phyloP scores from a whole-genome alignment of 306 rosid species.

The Senna siamea region DNA sequence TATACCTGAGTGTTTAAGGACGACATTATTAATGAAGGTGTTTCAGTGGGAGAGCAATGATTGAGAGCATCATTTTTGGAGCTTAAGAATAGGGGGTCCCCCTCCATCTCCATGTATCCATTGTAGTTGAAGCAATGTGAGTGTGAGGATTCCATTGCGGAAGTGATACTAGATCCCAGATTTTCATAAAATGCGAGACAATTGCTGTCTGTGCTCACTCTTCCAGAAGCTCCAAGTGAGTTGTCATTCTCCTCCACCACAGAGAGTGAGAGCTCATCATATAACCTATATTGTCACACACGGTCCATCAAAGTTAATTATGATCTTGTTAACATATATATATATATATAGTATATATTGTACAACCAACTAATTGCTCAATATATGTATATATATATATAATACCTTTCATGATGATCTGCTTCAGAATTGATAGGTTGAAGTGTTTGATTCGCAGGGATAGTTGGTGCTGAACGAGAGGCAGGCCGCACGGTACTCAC shows the following conservation, averaged over 20 bases:
- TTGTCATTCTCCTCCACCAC: conserved; percentile 15
- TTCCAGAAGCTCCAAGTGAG: conserved; percentile 34
- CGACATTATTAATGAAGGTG: too few species aligned
- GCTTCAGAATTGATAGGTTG: neutral
- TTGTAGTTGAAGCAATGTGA: too few species aligned
- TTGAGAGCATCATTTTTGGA: conserved; percentile 1
- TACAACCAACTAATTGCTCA: too few species aligned
- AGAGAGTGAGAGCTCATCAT: conserved; percentile 18
- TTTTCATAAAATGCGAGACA: conserved; percentile 36
- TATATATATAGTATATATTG: too few species aligned
- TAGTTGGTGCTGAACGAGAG: conserved; percentile 17
- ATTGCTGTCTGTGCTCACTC: conserved; percentile 41
- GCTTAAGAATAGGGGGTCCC: conserved; percentile 4
- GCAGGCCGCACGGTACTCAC: conserved; percentile 26
- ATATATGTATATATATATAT: too few species aligned
- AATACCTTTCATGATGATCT: neutral
- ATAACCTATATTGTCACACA: neutral
- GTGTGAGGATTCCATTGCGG: neutral
- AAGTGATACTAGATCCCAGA: neutral
- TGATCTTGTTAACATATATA: too few species aligned
- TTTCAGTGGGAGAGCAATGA: too few species aligned
- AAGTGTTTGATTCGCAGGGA: neutral
- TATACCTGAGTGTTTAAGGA: too few species aligned
- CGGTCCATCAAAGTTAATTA: too few species aligned
- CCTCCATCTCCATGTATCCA: neutral